These are phyloP conservation scores for Ambrosiella xylebori DNA, from an alignment of 2,329 filamentous ascomycete species.

Conservation along the genomic window DNA sequence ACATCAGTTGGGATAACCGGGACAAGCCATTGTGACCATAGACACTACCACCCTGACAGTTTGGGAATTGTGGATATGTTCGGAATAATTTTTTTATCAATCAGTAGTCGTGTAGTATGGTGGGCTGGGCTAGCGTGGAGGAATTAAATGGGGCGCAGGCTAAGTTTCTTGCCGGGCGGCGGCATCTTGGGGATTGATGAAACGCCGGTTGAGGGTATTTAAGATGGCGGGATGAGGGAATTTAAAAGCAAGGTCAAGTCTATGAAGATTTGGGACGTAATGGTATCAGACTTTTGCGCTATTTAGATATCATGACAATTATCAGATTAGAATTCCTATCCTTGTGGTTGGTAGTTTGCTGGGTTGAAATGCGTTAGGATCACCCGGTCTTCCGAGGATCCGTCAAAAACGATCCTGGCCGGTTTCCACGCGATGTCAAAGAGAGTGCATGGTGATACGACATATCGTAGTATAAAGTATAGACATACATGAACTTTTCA, in stretches of 20 bases:
- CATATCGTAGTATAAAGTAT: neutral
- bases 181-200: neutral
- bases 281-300: too few relatives aligned
- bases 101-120: neutral
- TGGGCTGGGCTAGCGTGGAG: neutral
- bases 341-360: too few relatives aligned
- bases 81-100: neutral
- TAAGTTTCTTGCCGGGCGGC: neutral
- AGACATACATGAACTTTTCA: neutral
- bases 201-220: neutral
- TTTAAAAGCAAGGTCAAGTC: too few relatives aligned
- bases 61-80: neutral
- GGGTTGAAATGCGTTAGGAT: too few relatives aligned
- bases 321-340: too few relatives aligned
- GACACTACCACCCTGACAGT: too few relatives aligned
- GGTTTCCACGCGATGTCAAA: neutral
- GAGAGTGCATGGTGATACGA: neutral
- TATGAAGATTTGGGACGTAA: too few relatives aligned
- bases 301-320: too few relatives aligned
- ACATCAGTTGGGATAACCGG: too few relatives aligned
- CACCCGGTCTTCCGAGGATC: neutral
- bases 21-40: too few relatives aligned
- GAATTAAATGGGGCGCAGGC: neutral
- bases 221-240: neutral
- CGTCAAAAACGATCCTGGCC: neutral